Evolutionary conservation across 2,329 filamentous ascomycete species (phyloP).

Genomic region (Apiospora kogelbergensis): DNA sequence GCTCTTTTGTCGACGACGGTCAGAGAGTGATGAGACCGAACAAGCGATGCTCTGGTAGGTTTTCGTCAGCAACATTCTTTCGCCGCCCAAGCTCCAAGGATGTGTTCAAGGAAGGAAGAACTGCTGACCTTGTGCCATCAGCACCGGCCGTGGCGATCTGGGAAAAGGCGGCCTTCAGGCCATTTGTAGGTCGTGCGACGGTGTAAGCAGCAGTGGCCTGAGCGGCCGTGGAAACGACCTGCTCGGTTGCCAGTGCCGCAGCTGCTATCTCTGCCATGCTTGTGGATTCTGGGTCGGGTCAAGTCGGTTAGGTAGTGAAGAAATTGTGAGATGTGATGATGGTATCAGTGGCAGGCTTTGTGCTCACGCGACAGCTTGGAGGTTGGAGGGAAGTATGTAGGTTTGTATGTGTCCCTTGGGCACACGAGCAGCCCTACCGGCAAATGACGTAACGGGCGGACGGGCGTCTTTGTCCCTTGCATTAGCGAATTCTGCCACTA

Average conservation of each 20-base stretch:
- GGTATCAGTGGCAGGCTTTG: not conserved
- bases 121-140: slow-evolving; percentile 28
- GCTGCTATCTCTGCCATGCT: slow-evolving; percentile 40
- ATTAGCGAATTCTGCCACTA: not conserved
- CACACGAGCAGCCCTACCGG: not conserved
- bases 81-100: not conserved
- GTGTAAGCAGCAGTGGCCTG: slow-evolving; percentile 42
- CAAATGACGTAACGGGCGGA: not conserved
- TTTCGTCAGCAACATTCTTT: not conserved
- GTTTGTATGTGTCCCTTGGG: not conserved
- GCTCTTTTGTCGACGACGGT: slow-evolving; percentile 53
- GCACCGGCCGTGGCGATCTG: slow-evolving; percentile 41
- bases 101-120: not conserved
- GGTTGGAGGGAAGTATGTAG: not conserved
- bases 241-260: slow-evolving; percentile 38
- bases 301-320: not conserved
- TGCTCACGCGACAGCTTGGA: not conserved
- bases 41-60: slow-evolving; percentile 35
- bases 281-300: not conserved
- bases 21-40: slow-evolving; percentile 50
- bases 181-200: slow-evolving; percentile 51
- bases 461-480: not conserved
- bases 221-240: slow-evolving; percentile 39
- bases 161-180: slow-evolving; percentile 49
- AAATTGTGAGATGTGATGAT: not conserved